Conservation (phyloP, 1,284 basidiomycete species). For the Ustilago xerochloae region DNA sequence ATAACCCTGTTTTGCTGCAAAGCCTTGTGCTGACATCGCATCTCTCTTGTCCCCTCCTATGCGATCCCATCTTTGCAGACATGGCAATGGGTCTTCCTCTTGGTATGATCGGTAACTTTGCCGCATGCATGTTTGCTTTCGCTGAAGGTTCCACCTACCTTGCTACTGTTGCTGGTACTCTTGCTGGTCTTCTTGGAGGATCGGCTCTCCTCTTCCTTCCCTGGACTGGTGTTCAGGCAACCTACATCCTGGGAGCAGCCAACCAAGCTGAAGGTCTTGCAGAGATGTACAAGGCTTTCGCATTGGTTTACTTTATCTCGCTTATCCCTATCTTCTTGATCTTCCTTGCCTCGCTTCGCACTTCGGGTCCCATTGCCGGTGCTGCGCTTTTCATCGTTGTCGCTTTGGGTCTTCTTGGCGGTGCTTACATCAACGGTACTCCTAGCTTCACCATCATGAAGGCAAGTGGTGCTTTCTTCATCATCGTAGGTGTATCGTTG, state of each 20-base stretch:
- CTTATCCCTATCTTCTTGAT: conserved; percentile 57
- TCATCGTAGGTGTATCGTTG: conserved; percentile 35
- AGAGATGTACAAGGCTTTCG: conserved; percentile 36
- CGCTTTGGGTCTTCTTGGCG: conserved; percentile 37
- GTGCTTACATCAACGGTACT: conserved; percentile 26
- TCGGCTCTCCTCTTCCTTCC: conserved; percentile 49
- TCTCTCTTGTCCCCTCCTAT: background rate
- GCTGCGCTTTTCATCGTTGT: conserved; percentile 41
- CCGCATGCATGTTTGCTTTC: conserved; percentile 52
- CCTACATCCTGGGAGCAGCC: conserved; percentile 37
- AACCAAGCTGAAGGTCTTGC: conserved; percentile 13
- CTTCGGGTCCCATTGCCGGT: conserved; percentile 25
- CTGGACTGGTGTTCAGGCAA: conserved; percentile 51
- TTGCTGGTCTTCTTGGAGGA: conserved; percentile 44
- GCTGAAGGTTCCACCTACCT: conserved; percentile 52
- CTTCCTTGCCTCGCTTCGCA: conserved; percentile 45
- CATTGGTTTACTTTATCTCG: conserved; percentile 41
- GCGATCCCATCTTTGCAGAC: background rate
- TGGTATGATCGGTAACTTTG: conserved; percentile 54
- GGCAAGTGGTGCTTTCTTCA: conserved; percentile 47
- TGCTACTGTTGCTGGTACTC: conserved; percentile 42
- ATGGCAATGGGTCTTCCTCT: conserved; percentile 45
- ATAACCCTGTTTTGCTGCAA: background rate
- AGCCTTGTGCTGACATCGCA: background rate
- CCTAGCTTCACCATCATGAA: conserved; percentile 21